Percentiles rank a stretch among this genome's conserved stretches.
phyloP scores from a whole-genome alignment of 441 rosid species.

The Jatropha multifida region DNA sequence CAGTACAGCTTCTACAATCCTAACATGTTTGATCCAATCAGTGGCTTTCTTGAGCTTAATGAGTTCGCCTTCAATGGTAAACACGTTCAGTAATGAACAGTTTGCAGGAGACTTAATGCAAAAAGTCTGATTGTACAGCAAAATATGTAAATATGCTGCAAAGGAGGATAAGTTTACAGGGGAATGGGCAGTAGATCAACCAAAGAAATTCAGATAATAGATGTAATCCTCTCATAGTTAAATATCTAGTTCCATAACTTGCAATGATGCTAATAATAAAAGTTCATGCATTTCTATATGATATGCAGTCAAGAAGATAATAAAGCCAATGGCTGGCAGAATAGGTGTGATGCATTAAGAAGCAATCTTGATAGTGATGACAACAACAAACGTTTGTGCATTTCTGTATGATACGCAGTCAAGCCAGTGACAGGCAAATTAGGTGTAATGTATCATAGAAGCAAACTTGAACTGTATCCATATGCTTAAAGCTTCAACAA shows the following conservation, averaged over 20 bases:
- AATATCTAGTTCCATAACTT: slow-evolving; percentile 1
- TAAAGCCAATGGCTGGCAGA: background rate
- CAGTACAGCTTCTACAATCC: slow-evolving; percentile 28
- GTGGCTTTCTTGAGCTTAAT: slow-evolving; percentile 29
- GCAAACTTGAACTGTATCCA: background rate
- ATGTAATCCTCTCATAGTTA: background rate
- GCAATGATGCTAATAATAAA: slow-evolving; percentile 7
- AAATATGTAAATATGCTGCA: slow-evolving; percentile 10
- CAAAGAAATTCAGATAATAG: background rate
- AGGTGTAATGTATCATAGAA: background rate
- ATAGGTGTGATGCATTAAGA: background rate
- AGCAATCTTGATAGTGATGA: background rate
- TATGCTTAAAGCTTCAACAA: slow-evolving; percentile 6
- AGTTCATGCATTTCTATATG: background rate
- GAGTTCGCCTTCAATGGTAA: slow-evolving; percentile 29
- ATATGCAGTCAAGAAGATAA: background rate
- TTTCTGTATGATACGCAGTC: background rate
- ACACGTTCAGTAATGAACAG: slow-evolving; percentile 15
- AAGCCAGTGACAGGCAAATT: background rate
- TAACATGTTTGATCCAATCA: slow-evolving; percentile 25
- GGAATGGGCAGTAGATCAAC: background rate
- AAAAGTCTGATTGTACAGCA: slow-evolving; percentile 19
- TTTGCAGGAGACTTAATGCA: background rate
- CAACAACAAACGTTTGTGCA: background rate
- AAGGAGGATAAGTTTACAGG: background rate